Base-by-base conservation (phyloP, 805 yeast species). In the Ogataea sp. region DNA sequence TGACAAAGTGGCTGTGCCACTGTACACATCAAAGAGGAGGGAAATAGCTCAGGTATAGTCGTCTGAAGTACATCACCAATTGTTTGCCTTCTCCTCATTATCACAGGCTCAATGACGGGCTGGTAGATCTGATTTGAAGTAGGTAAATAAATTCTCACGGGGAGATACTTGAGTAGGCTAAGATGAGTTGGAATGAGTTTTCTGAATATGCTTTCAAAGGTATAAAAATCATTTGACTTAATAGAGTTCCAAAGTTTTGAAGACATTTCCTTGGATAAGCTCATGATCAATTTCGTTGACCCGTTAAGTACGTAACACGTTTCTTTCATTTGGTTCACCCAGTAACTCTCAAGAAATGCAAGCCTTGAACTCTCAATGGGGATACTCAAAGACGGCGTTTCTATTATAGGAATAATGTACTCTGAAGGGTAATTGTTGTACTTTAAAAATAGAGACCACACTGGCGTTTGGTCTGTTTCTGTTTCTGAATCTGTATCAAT, bases 291-390 rank as follows among this genome's bases (percentile, higher is more conserved):
- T 44, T 83, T 86, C 6, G 95, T 71, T n/a, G 76, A 72, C 0
- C 95, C 95, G 46, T 80, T 77, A 28, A 83, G 56, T 0, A 87
- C 75, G 51, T 70, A 86, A 50, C 87, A 78, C 4, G 87, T 73
- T 52, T 90, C 97, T 51, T 93, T 90, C 54, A 87, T 61, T 43
- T 78, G 87, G 53, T 90, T 88, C 43, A 79, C 62, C 80, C 93
- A 80, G 37, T 74, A 69, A 37, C 69, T 72, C 34, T 59, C 67
- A 42, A 76, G 46, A 11, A 67, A 52, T 20, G 50, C 44, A 8
- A 42, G 16, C 13, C 40, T 20, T 8, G n/a, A 17, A 7, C 13
- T 15, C 15, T 17, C 20, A 4, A 20, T 4, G 2, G 2, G 13
- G 7, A 14, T 17, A 2, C 26, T 20, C 6, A 18, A 11, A 6